Conservation (phyloP, 495 filamentous ascomycete genomes). For the Daldinia bambusicola region DNA sequence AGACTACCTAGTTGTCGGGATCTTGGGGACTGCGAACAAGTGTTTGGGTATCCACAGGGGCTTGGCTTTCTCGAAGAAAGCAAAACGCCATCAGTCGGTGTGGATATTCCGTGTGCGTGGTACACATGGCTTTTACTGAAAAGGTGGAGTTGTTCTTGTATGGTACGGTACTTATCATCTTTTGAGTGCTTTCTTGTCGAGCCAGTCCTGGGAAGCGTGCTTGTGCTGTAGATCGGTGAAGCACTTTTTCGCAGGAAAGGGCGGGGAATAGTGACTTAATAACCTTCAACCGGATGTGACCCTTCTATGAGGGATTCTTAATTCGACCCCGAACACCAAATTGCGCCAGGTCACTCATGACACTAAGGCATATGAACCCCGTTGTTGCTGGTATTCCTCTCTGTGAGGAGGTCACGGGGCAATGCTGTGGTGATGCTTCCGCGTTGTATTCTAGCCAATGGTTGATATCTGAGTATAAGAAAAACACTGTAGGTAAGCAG, state of each 20-base stretch:
- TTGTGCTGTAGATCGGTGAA: constrained; percentile 34
- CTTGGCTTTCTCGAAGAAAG: constrained; percentile 30
- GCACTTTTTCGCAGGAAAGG: constrained; percentile 22
- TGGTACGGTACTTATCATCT: constrained; percentile 8
- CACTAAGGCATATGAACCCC: constrained; percentile 18
- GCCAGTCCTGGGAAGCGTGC: constrained; percentile 28
- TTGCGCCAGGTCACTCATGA: constrained; percentile 27
- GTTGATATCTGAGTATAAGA: constrained; percentile 24
- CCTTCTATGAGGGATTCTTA: constrained; percentile 39
- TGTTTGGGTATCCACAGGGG: constrained; percentile 26
- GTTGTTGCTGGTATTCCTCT: constrained; percentile 25
- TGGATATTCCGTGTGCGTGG: constrained; percentile 30
- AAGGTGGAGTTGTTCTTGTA: constrained; percentile 35
- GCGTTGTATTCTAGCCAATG: constrained; percentile 35
- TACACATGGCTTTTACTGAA: constrained; percentile 37
- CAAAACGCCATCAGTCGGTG: constrained; percentile 28
- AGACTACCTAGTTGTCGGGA: not conserved
- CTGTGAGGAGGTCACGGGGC: constrained; percentile 33
- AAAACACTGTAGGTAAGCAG: constrained; percentile 34
- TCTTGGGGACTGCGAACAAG: not conserved
- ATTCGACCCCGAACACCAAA: constrained; percentile 27
- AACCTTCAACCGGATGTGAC: constrained; percentile 42
- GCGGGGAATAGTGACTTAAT: constrained; percentile 34
- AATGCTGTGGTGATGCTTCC: constrained; percentile 38
- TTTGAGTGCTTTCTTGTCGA: constrained; percentile 6